These are phyloP conservation scores for Ophiostoma pallidulum DNA, from an alignment of 2,329 filamentous ascomycete genomes.

Conservation along the genomic window DNA sequence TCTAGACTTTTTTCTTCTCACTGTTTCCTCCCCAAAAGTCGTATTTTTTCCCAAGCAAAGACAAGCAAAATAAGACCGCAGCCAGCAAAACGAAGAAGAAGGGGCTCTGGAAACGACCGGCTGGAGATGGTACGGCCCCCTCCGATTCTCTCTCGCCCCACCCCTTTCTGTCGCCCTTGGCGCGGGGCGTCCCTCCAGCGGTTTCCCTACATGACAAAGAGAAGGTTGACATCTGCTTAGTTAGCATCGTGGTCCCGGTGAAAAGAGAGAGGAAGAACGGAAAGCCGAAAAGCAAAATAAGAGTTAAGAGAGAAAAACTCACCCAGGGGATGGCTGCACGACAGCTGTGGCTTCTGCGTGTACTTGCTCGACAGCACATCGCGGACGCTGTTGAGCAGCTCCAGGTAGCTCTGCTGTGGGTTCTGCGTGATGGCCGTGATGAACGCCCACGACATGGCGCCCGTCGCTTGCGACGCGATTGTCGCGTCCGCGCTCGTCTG, in stretches of 20 bases:
- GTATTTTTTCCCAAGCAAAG: too few relatives aligned
- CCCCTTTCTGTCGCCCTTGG: too few relatives aligned
- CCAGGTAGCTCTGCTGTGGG: conserved; percentile 94
- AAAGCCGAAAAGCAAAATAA: background rate
- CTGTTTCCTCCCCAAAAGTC: too few relatives aligned
- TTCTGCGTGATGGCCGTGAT: conserved; percentile 91
- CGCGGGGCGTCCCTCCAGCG: too few relatives aligned
- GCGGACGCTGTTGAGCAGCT: conserved; percentile 90
- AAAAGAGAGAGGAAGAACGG: background rate
- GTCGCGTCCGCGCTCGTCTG: conserved; percentile 95
- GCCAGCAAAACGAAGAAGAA: too few relatives aligned
- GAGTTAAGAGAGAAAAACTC: conserved; percentile 28
- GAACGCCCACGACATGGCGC: conserved; percentile 98
- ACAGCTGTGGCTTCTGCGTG: conserved; percentile 89
- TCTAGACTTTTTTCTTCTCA: too few relatives aligned
- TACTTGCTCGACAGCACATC: conserved; percentile 86
- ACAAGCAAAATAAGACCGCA: too few relatives aligned
- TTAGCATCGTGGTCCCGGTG: background rate
- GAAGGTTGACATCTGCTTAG: conserved; percentile 14
- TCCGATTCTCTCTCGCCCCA: too few relatives aligned
- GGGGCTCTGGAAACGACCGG: too few relatives aligned
- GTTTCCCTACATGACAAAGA: conserved; percentile 15
- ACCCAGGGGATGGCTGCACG: conserved; percentile 94
- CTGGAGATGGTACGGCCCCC: too few relatives aligned
- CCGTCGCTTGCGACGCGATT: conserved; percentile 82